Base-by-base conservation (phyloP, 441 rosid genomes). In the Jatropha podagrica region DNA sequence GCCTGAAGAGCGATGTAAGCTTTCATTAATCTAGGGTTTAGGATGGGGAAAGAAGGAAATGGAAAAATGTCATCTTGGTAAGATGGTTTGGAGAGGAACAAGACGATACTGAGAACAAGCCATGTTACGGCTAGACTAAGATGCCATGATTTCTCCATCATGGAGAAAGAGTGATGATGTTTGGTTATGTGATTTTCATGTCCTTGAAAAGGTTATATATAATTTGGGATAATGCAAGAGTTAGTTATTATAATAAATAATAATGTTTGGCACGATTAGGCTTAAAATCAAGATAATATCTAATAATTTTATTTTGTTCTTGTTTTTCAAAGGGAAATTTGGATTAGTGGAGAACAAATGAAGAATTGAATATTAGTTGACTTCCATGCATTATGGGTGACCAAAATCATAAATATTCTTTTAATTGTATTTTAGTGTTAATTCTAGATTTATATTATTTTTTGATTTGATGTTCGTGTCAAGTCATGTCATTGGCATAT, bases 1-100 rank as follows among this genome's bases (percentile, higher is more conserved):
- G 96, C 90, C 69, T 91, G 90, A 64, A 94, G 92, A 68, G 97
- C 93, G 62, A 65, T 40, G 77, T 81, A 90, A 44, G 98, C 98
- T 20, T 83, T 78, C 65, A 69, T 75, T 60, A 92, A 94, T 61
- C 87, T 82, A 9, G 93, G 90, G 79, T 87, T 89, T 61, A 61
- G 23, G 63, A 82, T n/a, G 0, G 78, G 66, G 0, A 83, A 62
- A 0, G 66, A 32, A 69, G 84, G 79, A 67, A 73, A 62, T 1
- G 78, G 52, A 48, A 61, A 46, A 9, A 64, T 62, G 26, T 41
- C 58, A 54, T 54, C 26, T 55, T 82, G 85, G 49, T 63, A 65
- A 42, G 83, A 85, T 40, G 75, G 69, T 41, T 15, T 40, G 44
- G 80, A 56, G 69, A 68, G 68, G 75, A 81, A 76, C 18, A 81